Percentiles rank a stretch among this genome's conserved stretches.
Evolutionary conservation across 306 rosid genomes (phyloP).

Genomic region (Abrus pulchellus): DNA sequence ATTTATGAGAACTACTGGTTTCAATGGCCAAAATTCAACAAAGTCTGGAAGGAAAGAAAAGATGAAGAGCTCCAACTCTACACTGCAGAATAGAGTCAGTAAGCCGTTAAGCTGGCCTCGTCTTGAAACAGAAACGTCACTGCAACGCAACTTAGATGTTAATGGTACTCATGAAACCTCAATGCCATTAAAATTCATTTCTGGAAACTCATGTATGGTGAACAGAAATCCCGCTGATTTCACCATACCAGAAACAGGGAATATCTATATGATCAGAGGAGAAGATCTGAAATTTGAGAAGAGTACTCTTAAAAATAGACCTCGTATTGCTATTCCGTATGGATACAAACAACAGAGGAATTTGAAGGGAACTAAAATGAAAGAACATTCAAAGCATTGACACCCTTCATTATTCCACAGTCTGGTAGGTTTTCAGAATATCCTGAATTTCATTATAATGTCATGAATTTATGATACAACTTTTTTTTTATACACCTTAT

Average conservation of each 20-base stretch:
- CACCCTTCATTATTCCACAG: conserved; percentile 44
- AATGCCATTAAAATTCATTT: conserved; percentile 53
- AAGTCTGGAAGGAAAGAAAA: conserved; percentile 70
- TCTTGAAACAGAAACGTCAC: conserved; percentile 53
- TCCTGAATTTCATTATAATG: conserved; percentile 40
- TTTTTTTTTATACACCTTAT: conserved; percentile 30
- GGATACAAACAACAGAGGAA: conserved; percentile 68
- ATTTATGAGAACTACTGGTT: conserved; percentile 48
- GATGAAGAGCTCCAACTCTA: conserved; percentile 55
- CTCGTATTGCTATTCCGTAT: conserved; percentile 41
- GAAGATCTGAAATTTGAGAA: conserved; percentile 77
- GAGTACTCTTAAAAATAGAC: conserved; percentile 54
- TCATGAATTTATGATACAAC: conserved; percentile 9
- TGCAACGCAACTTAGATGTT: conserved; percentile 48
- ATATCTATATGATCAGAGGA: conserved; percentile 85
- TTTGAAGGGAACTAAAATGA: conserved; percentile 58
- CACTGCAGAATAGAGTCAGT: conserved; percentile 54
- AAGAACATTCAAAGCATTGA: conserved; percentile 56
- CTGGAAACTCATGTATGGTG: conserved; percentile 58
- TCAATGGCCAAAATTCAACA: conserved; percentile 56
- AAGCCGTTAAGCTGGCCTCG: conserved; percentile 48
- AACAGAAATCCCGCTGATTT: conserved; percentile 98
- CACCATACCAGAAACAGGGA: conserved; percentile 68
- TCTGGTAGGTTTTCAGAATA: conserved; percentile 53
- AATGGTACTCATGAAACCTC: conserved; percentile 55